Evolutionary conservation across 2,329 filamentous ascomycete species (phyloP).

Genomic region (Colletotrichum limetticola): DNA sequence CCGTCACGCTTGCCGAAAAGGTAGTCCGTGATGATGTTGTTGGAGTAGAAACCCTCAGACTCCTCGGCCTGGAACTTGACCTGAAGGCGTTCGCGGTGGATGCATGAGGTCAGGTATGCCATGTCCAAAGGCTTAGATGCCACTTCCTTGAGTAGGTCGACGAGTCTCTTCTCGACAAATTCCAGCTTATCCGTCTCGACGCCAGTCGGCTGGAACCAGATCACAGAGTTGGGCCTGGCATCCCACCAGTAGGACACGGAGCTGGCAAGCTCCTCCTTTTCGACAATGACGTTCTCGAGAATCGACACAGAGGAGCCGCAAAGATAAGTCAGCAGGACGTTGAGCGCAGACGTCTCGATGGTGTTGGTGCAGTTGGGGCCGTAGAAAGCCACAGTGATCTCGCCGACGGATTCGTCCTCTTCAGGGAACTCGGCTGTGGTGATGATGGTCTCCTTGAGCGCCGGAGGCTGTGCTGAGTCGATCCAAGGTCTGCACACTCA

Average conservation of each 20-base stretch:
- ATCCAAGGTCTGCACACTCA: slow-evolving; percentile 75
- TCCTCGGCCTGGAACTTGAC: slow-evolving; percentile 87
- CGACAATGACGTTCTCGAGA: slow-evolving; percentile 90
- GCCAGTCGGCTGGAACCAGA: slow-evolving; percentile 86
- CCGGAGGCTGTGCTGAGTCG: slow-evolving; percentile 82
- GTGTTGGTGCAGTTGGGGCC: slow-evolving; percentile 84
- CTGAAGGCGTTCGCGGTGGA: slow-evolving; percentile 82
- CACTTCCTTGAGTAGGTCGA: slow-evolving; percentile 84
- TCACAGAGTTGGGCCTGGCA: slow-evolving; percentile 81
- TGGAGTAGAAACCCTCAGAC: slow-evolving; percentile 83
- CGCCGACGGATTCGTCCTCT: slow-evolving; percentile 93
- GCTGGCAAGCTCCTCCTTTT: slow-evolving; percentile 91
- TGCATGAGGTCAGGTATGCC: slow-evolving; percentile 88
- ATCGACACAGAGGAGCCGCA: slow-evolving; percentile 93
- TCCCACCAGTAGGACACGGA: slow-evolving; percentile 85
- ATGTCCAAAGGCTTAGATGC: slow-evolving; percentile 86
- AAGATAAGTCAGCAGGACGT: slow-evolving; percentile 85
- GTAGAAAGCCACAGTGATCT: slow-evolving; percentile 87
- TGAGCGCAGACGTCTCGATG: slow-evolving; percentile 76
- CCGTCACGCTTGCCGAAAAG: slow-evolving; percentile 90
- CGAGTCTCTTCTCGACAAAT: slow-evolving; percentile 85
- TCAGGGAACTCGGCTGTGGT: slow-evolving; percentile 92
- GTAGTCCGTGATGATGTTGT: slow-evolving; percentile 90
- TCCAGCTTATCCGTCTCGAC: slow-evolving; percentile 88
- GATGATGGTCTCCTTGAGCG: slow-evolving; percentile 76